A percentile compares a stretch with the other conserved stretches of the same genome.
phyloP scores from a whole-genome alignment of 2,329 filamentous ascomycete species.

The Colletotrichum gigasporum region DNA sequence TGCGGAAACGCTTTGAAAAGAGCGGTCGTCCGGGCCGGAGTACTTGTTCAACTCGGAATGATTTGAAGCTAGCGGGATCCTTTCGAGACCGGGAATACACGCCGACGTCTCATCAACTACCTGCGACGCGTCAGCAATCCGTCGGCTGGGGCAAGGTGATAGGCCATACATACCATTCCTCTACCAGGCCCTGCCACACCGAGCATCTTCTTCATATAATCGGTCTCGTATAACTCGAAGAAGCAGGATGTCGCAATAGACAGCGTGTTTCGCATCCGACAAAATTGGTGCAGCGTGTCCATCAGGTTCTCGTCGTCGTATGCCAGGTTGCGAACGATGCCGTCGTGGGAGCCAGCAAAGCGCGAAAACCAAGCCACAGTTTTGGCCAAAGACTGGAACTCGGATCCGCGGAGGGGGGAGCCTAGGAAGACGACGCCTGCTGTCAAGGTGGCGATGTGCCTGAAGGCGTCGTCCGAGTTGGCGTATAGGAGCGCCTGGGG shows the following conservation, averaged over 20 bases:
- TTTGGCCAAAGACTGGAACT: conserved; percentile 15
- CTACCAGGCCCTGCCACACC: conserved; percentile 2
- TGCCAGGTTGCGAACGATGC: conserved; percentile 26
- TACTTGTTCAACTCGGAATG: conserved; percentile 10
- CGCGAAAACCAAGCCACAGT: conserved; percentile 16
- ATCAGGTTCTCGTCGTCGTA: conserved; percentile 27
- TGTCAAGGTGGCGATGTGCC: conserved; percentile 4
- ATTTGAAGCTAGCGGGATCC: not conserved
- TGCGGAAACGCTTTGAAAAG: not conserved
- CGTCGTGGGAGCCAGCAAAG: conserved; percentile 30
- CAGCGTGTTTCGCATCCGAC: conserved; percentile 18
- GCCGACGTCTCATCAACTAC: not conserved
- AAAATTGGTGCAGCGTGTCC: conserved; percentile 34
- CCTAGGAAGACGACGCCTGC: conserved; percentile 32
- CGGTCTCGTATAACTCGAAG: conserved; percentile 32
- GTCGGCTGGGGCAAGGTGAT: no score
- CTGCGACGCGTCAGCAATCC: no score
- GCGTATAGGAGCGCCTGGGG: conserved; percentile 30
- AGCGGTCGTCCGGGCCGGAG: conserved; percentile 3
- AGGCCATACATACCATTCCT: conserved; percentile 29
- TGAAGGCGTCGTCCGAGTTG: conserved; percentile 18
- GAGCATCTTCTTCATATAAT: conserved; percentile 25
- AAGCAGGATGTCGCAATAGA: conserved; percentile 30
- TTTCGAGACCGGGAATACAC: not conserved
- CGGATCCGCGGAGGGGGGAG: conserved; percentile 31